phyloP scores from a whole-genome alignment of 169 alveolate genomes.

The Perkinsus marinus region DNA sequence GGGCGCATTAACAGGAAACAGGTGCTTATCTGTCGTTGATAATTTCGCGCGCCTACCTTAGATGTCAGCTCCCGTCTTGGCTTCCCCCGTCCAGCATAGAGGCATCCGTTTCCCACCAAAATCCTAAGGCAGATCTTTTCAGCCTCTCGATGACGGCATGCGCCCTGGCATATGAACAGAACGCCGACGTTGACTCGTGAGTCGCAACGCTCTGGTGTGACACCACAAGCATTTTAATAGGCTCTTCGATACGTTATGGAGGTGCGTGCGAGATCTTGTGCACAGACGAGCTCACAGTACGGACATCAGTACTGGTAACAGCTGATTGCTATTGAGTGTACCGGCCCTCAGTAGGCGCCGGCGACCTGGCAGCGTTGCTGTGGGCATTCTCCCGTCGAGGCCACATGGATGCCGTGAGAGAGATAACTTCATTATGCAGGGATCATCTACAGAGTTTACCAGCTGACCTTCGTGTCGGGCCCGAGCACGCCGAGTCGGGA shows the following conservation, averaged over 20 bases:
- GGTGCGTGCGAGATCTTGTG: no score
- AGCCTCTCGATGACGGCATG: neutral
- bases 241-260: no score
- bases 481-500: neutral
- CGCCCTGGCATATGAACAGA: neutral
- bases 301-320: no score
- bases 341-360: neutral
- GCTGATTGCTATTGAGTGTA: no score
- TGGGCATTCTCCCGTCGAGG: neutral
- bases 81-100: neutral
- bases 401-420: neutral
- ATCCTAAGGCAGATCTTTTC: neutral
- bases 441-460: neutral
- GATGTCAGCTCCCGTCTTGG: neutral
- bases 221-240: no score
- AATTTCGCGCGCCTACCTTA: no score
- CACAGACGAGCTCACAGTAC: no score
- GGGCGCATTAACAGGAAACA: neutral
- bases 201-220: neutral
- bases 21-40: neutral
- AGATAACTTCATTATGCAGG: neutral
- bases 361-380: neutral
- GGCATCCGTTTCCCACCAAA: neutral
- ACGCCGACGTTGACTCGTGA: neutral
- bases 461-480: neutral